Conservation (phyloP, 371 early-diverging fungal genomes). For the Dichotomocladium elegans region DNA sequence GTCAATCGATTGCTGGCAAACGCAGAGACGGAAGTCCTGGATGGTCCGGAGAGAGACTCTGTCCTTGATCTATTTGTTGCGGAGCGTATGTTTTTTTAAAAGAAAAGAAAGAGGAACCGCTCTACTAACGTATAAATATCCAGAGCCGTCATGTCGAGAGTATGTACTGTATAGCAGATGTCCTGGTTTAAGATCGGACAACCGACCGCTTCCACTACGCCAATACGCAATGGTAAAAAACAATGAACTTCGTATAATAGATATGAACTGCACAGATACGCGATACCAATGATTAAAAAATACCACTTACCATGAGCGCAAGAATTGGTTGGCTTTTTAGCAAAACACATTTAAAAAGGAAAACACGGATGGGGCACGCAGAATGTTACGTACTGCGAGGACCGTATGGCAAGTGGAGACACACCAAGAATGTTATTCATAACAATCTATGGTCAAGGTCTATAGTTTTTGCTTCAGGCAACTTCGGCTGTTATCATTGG, state of each 20-base stretch:
- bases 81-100: conserved; percentile 34
- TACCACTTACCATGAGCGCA: too few species aligned
- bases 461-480: too few species aligned
- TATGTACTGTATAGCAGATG: conserved; percentile 41
- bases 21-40: conserved; percentile 44
- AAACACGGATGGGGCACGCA: too few species aligned
- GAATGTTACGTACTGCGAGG: too few species aligned
- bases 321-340: too few species aligned
- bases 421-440: too few species aligned
- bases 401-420: too few species aligned
- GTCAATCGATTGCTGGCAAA: conserved; percentile 55
- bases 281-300: conserved; percentile 2
- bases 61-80: conserved; percentile 57
- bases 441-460: too few species aligned
- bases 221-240: conserved; percentile 36
- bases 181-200: conserved; percentile 11
- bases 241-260: conserved; percentile 34
- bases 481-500: too few species aligned
- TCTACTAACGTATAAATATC: not conserved
- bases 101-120: not conserved
- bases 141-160: conserved; percentile 45
- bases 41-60: conserved; percentile 58
- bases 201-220: conserved; percentile 20
- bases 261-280: conserved; percentile 30
- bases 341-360: too few species aligned